Evolutionary conservation across 2,329 filamentous ascomycete genomes (phyloP).

Genomic region (Thermoascus crustaceus): DNA sequence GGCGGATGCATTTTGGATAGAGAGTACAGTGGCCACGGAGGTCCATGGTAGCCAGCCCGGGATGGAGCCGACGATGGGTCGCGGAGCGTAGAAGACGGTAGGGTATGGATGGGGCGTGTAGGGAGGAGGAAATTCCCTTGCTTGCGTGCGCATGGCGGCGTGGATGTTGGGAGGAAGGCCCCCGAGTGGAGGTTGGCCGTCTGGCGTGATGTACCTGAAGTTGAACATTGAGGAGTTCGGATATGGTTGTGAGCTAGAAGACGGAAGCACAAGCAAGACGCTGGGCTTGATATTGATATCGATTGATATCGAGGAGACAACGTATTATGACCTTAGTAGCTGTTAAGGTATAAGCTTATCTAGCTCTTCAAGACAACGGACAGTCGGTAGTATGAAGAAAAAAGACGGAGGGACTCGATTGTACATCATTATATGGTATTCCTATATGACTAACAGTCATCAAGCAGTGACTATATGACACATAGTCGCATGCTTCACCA

Average conservation of each 20-base stretch:
- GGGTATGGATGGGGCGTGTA: neutral
- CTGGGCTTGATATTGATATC: too few relatives aligned
- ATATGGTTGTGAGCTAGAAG: neutral
- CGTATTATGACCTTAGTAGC: too few relatives aligned
- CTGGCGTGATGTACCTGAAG: conserved; percentile 18
- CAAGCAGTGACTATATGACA: too few relatives aligned
- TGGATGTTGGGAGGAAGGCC: conserved; percentile 20
- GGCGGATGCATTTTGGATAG: conserved; percentile 1
- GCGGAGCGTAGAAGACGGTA: conserved; percentile 6
- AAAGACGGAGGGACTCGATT: too few relatives aligned
- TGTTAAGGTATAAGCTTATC: too few relatives aligned
- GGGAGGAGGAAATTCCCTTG: conserved; percentile 2
- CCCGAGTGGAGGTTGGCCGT: conserved; percentile 23
- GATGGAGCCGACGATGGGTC: conserved; percentile 3
- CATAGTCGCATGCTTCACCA: too few relatives aligned
- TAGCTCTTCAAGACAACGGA: too few relatives aligned
- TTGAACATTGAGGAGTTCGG: neutral
- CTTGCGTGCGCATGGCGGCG: neutral
- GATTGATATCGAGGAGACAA: too few relatives aligned
- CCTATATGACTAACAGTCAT: too few relatives aligned
- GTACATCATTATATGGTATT: too few relatives aligned
- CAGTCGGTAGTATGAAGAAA: too few relatives aligned
- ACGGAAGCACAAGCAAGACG: too few relatives aligned
- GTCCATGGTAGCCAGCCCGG: conserved; percentile 8
- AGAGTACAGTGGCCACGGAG: conserved; percentile 1